Evolutionary conservation across 352 stramenopile species (phyloP).

Genomic region (Phytophthora sp.): DNA sequence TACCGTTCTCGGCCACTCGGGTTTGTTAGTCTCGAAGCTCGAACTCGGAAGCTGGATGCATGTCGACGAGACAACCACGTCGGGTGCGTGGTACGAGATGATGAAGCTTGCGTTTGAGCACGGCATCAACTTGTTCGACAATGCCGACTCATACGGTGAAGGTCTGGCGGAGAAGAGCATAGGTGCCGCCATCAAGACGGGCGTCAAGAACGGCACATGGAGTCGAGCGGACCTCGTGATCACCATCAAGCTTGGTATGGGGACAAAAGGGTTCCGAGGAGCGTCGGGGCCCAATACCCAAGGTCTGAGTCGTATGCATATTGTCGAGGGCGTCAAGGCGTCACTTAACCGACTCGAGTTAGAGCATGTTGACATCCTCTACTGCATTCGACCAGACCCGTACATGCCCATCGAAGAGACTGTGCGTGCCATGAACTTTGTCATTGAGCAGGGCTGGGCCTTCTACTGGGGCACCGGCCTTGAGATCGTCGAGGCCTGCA

Average conservation of each 20-base stretch:
- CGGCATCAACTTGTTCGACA: conserved; percentile 62
- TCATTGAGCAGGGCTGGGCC: conserved; percentile 51
- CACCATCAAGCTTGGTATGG: conserved; percentile 51
- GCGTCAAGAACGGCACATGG: conserved; percentile 31
- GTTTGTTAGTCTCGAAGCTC: conserved; percentile 33
- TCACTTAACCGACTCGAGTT: conserved; percentile 37
- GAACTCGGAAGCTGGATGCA: conserved; percentile 40
- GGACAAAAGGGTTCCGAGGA: conserved; percentile 21
- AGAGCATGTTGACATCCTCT: conserved; percentile 51
- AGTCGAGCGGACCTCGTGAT: conserved; percentile 51
- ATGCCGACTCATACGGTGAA: conserved; percentile 39
- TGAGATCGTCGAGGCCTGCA: conserved; percentile 53
- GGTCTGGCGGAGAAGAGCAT: conserved; percentile 39
- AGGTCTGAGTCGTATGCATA: conserved; percentile 50
- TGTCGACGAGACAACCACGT: conserved; percentile 23
- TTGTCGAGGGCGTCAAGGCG: conserved; percentile 55
- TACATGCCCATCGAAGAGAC: conserved; percentile 52
- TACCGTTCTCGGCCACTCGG: conserved; percentile 39
- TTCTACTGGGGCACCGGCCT: conserved; percentile 61
- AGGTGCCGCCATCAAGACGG: conserved; percentile 41
- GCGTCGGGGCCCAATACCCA: conserved; percentile 33
- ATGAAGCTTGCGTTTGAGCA: conserved; percentile 34
- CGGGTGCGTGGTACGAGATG: conserved; percentile 36
- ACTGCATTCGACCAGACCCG: conserved; percentile 41
- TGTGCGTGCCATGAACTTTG: conserved; percentile 56